Percentiles rank a stretch among this genome's conserved stretches.
phyloP scores from a whole-genome alignment of 768 basidiomycete genomes.

The Lentinula guzmanii region DNA sequence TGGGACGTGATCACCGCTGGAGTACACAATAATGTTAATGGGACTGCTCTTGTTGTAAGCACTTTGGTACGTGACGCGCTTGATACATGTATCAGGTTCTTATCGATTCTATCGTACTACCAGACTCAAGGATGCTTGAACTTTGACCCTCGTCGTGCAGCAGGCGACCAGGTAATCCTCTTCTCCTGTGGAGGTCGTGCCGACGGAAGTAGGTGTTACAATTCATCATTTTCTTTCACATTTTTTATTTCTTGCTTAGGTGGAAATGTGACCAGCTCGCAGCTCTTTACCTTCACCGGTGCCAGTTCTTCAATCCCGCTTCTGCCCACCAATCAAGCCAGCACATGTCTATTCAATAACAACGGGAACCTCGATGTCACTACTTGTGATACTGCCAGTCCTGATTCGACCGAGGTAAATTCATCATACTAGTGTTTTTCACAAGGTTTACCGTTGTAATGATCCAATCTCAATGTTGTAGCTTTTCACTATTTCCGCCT shows the following conservation, averaged over 20 bases:
- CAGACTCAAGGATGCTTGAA: slow-evolving; percentile 19
- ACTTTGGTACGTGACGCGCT: background rate
- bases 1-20: slow-evolving; percentile 18
- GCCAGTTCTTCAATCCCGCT: slow-evolving; percentile 6
- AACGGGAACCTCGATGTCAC: slow-evolving; percentile 1
- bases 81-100: background rate
- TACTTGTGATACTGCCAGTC: slow-evolving; percentile 3
- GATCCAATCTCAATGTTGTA: too few relatives aligned
- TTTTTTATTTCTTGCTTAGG: background rate
- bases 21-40: slow-evolving; percentile 12
- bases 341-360: slow-evolving; percentile 5
- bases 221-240: background rate
- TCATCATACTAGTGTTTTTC: background rate
- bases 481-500: too few relatives aligned
- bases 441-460: too few relatives aligned
- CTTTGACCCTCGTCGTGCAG: slow-evolving; percentile 15
- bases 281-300: slow-evolving; percentile 15
- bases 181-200: slow-evolving; percentile 20
- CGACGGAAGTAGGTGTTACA: slow-evolving; percentile 11
- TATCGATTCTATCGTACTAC: background rate
- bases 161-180: slow-evolving; percentile 17
- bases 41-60: slow-evolving; percentile 16
- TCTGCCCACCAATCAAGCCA: slow-evolving; percentile 5
- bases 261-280: slow-evolving; percentile 15
- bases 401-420: background rate